Conservation (phyloP, 257 asterid genomes). For the Penstemon eatonii region DNA sequence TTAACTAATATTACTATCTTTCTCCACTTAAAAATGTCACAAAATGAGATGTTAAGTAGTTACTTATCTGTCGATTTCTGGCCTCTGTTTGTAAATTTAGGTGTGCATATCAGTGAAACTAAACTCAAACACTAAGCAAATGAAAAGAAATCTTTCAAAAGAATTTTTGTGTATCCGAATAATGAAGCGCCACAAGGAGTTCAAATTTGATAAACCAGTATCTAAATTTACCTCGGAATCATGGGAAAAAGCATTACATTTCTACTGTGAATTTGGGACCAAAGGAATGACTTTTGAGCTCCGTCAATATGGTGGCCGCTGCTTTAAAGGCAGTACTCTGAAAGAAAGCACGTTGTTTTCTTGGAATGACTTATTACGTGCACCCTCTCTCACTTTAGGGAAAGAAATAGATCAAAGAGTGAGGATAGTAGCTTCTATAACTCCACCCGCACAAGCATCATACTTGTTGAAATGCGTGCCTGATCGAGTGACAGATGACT, state of each 20-base stretch:
- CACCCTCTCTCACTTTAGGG: slow-evolving; percentile 61
- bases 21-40: not conserved
- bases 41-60: too few species aligned
- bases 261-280: slow-evolving; percentile 87
- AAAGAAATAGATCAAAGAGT: slow-evolving; percentile 49
- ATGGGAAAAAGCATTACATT: slow-evolving; percentile 73
- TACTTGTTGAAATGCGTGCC: slow-evolving; percentile 88
- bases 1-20: slow-evolving; percentile 5
- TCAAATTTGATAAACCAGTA: slow-evolving; percentile 59
- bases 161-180: slow-evolving; percentile 66
- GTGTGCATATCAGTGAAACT: slow-evolving; percentile 57
- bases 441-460: slow-evolving; percentile 89
- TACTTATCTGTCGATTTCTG: slow-evolving; percentile 1
- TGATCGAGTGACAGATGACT: slow-evolving; percentile 85
- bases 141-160: slow-evolving; percentile 36
- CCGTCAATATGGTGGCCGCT: slow-evolving; percentile 56
- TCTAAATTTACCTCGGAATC: slow-evolving; percentile 46
- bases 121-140: slow-evolving; percentile 29
- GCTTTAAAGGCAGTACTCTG: slow-evolving; percentile 57
- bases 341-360: slow-evolving; percentile 44
- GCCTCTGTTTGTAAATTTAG: slow-evolving; percentile 41
- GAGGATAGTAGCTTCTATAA: slow-evolving; percentile 59
- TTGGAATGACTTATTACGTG: slow-evolving; percentile 85
- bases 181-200: slow-evolving; percentile 71
- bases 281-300: slow-evolving; percentile 70